These are phyloP conservation scores for Auricularia cornea DNA, from an alignment of 768 basidiomycete species.

Conservation along the genomic window DNA sequence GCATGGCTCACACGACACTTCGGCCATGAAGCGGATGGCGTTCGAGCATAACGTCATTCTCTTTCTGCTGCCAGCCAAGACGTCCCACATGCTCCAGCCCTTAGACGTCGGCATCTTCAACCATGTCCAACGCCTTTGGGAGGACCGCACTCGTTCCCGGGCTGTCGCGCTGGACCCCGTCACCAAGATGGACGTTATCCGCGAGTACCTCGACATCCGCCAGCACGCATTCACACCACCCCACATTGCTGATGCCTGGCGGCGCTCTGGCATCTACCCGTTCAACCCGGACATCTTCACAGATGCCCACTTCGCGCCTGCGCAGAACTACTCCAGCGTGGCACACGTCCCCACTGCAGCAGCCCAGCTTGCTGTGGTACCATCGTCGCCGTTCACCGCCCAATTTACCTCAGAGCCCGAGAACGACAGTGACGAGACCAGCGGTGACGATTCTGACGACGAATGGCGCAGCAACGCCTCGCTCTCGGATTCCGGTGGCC, in stretches of 20 bases:
- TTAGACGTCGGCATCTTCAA: constrained; percentile 35
- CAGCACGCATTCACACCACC: not conserved
- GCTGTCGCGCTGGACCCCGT: constrained; percentile 3
- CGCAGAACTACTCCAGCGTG: not conserved
- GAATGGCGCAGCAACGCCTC: not conserved
- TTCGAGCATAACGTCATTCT: constrained; percentile 22
- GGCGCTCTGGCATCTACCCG: not conserved
- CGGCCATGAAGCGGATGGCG: constrained; percentile 20
- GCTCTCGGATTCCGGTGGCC: too few relatives aligned
- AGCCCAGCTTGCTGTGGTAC: not conserved
- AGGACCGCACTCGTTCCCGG: constrained; percentile 15
- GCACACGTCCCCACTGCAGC: not conserved
- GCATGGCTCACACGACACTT: constrained; percentile 33
- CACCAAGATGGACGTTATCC: not conserved
- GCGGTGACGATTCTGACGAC: not conserved
- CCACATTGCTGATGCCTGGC: not conserved
- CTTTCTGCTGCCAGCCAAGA: constrained; percentile 31
- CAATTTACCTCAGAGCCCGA: not conserved
- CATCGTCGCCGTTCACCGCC: not conserved
- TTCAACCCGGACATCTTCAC: not conserved
- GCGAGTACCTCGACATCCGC: not conserved
- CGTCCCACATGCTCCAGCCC: constrained; percentile 35
- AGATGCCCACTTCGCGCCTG: not conserved
- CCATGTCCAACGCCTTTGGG: constrained; percentile 23
- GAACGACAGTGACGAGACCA: not conserved